Evolutionary conservation across 1,284 basidiomycete species (phyloP).

Genomic region (Malassezia slooffiae): DNA sequence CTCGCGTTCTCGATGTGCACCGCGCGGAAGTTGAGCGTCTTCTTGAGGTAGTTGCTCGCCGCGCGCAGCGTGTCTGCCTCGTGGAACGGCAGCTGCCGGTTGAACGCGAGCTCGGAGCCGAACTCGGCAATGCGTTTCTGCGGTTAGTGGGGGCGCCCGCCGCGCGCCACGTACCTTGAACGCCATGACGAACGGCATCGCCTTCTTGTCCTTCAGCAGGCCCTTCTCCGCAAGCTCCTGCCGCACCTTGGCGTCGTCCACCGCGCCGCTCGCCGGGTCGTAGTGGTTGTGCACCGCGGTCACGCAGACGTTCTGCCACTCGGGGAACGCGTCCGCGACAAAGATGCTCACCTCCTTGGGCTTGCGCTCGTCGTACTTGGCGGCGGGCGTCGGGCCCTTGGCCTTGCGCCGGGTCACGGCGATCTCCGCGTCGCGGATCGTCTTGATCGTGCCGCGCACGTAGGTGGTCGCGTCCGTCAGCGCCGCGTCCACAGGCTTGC

Average conservation of each 20-base stretch:
- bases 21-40: conserved; percentile 64
- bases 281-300: conserved; percentile 64
- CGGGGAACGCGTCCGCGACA: conserved; percentile 79
- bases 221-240: conserved; percentile 62
- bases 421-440: conserved; percentile 75
- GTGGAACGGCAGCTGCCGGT: conserved; percentile 74
- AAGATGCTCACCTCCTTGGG: conserved; percentile 75
- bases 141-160: no score
- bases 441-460: conserved; percentile 74
- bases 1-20: conserved; percentile 63
- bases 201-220: conserved; percentile 85
- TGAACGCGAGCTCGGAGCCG: conserved; percentile 69
- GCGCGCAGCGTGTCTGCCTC: conserved; percentile 63
- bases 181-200: conserved; percentile 84
- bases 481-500: conserved; percentile 54
- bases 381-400: conserved; percentile 28
- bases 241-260: conserved; percentile 75
- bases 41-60: conserved; percentile 59
- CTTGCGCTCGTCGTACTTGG: conserved; percentile 37
- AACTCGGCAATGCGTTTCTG: conserved; percentile 74
- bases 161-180: no score
- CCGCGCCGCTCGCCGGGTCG: conserved; percentile 54
- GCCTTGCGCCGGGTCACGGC: conserved; percentile 26
- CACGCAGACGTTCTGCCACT: conserved; percentile 81
- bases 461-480: conserved; percentile 56